Evolutionary conservation across 768 basidiomycete species (phyloP).

Genomic region (Chalciporus sphaerocephalus): DNA sequence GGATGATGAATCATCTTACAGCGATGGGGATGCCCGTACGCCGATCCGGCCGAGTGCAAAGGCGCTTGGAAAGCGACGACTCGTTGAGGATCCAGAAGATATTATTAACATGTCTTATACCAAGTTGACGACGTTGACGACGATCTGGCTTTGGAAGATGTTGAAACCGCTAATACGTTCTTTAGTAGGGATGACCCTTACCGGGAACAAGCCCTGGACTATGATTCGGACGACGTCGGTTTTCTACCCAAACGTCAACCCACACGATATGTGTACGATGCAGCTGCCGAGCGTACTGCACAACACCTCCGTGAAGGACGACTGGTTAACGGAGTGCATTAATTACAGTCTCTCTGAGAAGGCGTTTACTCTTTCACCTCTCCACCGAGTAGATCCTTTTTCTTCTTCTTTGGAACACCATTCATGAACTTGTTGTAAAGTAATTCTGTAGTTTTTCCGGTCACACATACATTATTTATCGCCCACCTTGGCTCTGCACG

Average conservation of each 20-base stretch:
- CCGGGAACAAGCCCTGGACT: constrained; percentile 38
- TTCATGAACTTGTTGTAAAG: constrained; percentile 24
- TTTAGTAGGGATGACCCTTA: constrained; percentile 37
- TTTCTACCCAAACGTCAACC: constrained; percentile 41
- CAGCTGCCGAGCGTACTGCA: constrained; percentile 75
- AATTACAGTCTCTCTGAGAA: constrained; percentile 14
- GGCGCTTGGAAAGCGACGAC: constrained; percentile 79
- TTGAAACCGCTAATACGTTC: constrained; percentile 56
- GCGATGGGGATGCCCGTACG: constrained; percentile 32
- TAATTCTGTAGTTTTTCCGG: constrained; percentile 18
- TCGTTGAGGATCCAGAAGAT: constrained; percentile 51
- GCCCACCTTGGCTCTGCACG: too few relatives aligned
- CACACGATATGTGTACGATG: constrained; percentile 84
- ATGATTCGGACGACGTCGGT: constrained; percentile 46
- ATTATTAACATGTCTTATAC: not conserved
- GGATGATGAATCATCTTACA: constrained; percentile 15
- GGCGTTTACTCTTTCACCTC: not conserved
- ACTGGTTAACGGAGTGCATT: constrained; percentile 48
- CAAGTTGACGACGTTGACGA: not conserved
- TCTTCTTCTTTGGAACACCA: constrained; percentile 10
- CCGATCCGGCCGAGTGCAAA: constrained; percentile 76
- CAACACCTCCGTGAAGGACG: constrained; percentile 49
- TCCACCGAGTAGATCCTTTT: constrained; percentile 10
- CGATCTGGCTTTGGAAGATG: constrained; percentile 21
- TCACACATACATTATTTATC: constrained; percentile 1